phyloP scores from a whole-genome alignment of 2,329 filamentous ascomycete genomes.

The Xylariaceae sp. region DNA sequence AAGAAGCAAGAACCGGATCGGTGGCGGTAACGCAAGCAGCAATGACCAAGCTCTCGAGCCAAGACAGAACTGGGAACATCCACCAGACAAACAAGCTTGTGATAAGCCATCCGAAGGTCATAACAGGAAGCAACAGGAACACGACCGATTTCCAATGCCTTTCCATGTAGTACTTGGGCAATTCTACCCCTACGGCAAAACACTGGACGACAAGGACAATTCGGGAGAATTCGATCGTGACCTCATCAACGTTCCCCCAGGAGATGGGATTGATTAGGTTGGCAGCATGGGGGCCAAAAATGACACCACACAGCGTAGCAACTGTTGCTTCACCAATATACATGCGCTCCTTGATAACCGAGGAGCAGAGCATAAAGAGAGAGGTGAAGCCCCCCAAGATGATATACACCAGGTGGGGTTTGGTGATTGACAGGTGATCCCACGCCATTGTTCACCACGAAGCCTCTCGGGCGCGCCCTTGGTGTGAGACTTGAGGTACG shows the following conservation, averaged over 20 bases:
- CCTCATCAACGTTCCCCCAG: constrained; percentile 84
- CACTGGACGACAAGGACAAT: constrained; percentile 91
- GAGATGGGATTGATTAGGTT: constrained; percentile 74
- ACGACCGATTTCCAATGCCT: constrained; percentile 93
- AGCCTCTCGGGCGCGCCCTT: constrained; percentile 12
- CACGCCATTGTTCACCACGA: constrained; percentile 63
- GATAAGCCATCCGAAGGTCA: constrained; percentile 94
- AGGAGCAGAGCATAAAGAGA: constrained; percentile 97
- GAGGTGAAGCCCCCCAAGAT: constrained; percentile 97
- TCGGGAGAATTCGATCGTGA: constrained; percentile 87
- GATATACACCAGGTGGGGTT: constrained; percentile 96
- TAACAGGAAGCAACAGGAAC: constrained; percentile 88
- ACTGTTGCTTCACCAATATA: constrained; percentile 99
- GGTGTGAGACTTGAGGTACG: constrained; percentile 5
- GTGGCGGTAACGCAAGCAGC: constrained; percentile 96
- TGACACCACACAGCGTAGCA: constrained; percentile 83
- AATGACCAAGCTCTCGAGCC: constrained; percentile 85
- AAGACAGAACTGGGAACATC: constrained; percentile 76
- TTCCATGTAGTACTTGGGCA: constrained; percentile 96
- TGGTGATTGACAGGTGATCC: constrained; percentile 83
- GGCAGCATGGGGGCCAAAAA: constrained; percentile 84
- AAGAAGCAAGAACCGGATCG: constrained; percentile 94
- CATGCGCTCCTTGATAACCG: constrained; percentile 95
- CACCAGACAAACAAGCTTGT: constrained; percentile 96
- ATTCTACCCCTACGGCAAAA: constrained; percentile 87